Base-by-base conservation (phyloP, 768 basidiomycete genomes). In the Leccinum aurantiacum region DNA sequence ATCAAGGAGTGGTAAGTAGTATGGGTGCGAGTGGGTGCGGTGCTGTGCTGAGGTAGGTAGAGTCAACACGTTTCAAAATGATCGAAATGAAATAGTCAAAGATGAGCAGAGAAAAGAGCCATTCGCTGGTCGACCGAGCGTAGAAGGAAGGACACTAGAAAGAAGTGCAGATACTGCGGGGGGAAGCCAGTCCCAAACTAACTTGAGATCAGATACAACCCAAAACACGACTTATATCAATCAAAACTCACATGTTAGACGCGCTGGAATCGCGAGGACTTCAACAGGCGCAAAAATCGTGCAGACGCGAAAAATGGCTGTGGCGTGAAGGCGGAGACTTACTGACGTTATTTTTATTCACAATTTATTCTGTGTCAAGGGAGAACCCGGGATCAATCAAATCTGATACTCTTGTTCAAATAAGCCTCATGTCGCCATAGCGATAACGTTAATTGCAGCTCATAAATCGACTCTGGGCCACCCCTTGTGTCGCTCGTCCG, bases 51-150 rank as follows among this genome's bases (percentile, higher is more conserved):
- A 59, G 48, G 55, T 41, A 35, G 47, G 50, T 49, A 50, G 29
- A 58, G 50, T 29, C 37, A 52, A 49, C 24, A 54, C 54, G 69
- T 60, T 33, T 25, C 54, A 58, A 48, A 22, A 58, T 57, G 48
- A 49, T 49, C 48, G 25, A 49, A 49, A 46, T 46, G 44, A 46
- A 46, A 46, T 54, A 13, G 54, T 68, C 58, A 66, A 57, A 63
- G 44, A 55, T 65, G 19, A 37, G 25, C 24, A 47, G 31, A 56
- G 48, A 44, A 59, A 71, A 66, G 57, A 44, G 61, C 56, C 70
- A 71, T 72, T 58, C 68, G 71, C 56, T 59, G 63, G 62, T 54
- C 48, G 56, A 51, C 59, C 48, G 59, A 47, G 48, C 47, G 60
- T 33, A 29, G 44, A 35, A 35, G 33, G 33, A 44, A 56, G 47